These are phyloP conservation scores for Solanum virginianum DNA, from an alignment of 257 asterid species.

Conservation along the genomic window DNA sequence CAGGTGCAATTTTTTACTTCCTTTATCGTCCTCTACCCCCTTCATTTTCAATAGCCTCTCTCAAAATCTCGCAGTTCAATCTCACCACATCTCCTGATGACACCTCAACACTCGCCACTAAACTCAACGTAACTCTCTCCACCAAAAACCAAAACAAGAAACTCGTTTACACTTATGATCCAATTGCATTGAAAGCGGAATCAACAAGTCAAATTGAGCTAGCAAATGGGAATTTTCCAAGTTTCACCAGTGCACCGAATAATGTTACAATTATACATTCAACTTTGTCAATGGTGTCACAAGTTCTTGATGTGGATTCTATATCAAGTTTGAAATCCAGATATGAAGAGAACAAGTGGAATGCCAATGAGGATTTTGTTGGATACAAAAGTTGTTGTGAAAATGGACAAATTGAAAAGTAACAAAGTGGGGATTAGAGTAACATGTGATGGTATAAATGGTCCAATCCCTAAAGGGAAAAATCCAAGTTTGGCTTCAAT, in stretches of 20 bases:
- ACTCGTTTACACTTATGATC: conserved; percentile 34
- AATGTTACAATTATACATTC: conserved; percentile 35
- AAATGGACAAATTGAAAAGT: conserved; percentile 54
- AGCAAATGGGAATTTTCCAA: conserved; percentile 35
- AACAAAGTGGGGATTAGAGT: conserved; percentile 67
- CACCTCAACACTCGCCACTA: conserved; percentile 49
- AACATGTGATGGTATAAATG: conserved; percentile 58
- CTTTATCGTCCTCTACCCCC: conserved; percentile 77
- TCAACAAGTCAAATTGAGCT: conserved; percentile 16
- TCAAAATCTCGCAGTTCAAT: conserved; percentile 51
- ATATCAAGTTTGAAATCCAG: conserved; percentile 31
- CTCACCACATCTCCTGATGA: conserved; percentile 63
- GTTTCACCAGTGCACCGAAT: conserved; percentile 33
- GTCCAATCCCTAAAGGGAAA: conserved; percentile 54
- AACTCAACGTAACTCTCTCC: conserved; percentile 48
- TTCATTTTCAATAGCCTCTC: conserved; percentile 43
- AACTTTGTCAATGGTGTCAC: conserved; percentile 16
- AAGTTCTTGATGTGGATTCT: conserved; percentile 43
- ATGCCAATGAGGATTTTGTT: conserved; percentile 42
- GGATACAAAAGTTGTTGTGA: conserved; percentile 58
- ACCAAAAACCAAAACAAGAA: conserved; percentile 55
- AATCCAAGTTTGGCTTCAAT: conserved; percentile 36
- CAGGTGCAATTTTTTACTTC: conserved; percentile 52
- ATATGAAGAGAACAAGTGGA: conserved; percentile 54
- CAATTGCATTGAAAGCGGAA: conserved; percentile 21